phyloP scores from a whole-genome alignment of 2,329 filamentous ascomycete genomes.

The Colletotrichum sp. region DNA sequence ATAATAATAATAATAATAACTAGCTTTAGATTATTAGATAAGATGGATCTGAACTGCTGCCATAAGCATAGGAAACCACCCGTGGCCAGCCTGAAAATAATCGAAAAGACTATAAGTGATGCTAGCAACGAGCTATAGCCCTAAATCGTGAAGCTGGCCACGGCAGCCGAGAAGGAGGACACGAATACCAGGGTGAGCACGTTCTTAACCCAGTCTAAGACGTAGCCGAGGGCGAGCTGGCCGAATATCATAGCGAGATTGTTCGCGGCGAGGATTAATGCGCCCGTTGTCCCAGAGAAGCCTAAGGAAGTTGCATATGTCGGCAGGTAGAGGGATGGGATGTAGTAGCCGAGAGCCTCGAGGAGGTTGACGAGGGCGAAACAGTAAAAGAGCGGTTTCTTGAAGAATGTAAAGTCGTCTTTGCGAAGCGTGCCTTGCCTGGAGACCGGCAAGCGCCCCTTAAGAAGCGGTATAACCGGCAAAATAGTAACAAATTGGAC shows the following conservation, averaged over 20 bases:
- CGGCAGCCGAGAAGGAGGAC: slow-evolving; percentile 51
- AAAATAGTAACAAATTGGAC: slow-evolving; percentile 40
- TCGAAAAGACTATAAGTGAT: slow-evolving; percentile 53
- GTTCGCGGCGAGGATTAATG: slow-evolving; percentile 51
- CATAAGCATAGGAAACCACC: slow-evolving; percentile 36
- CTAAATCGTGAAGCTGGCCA: slow-evolving; percentile 59
- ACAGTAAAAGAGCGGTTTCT: slow-evolving; percentile 27
- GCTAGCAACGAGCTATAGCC: slow-evolving; percentile 51
- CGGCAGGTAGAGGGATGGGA: slow-evolving; percentile 60
- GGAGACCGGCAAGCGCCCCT: slow-evolving; percentile 44
- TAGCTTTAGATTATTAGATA: too few relatives aligned
- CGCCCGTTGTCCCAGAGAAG: slow-evolving; percentile 43
- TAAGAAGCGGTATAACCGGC: slow-evolving; percentile 46
- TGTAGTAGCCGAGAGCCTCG: slow-evolving; percentile 58
- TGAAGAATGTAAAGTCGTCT: slow-evolving; percentile 26
- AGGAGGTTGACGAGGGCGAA: slow-evolving; percentile 55
- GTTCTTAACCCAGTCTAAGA: slow-evolving; percentile 49
- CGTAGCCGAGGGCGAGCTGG: slow-evolving; percentile 47
- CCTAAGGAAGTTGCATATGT: slow-evolving; percentile 49
- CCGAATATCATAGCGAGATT: slow-evolving; percentile 54
- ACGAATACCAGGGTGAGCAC: slow-evolving; percentile 44
- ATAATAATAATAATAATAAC: too few relatives aligned
- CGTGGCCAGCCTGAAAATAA: slow-evolving; percentile 63
- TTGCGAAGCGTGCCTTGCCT: slow-evolving; percentile 25
- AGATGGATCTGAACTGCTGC: slow-evolving; percentile 29